Evolutionary conservation across 306 rosid genomes (phyloP), one percentile per base, ranked within the genome.

Genomic region (Ormosia emarginata): DNA sequence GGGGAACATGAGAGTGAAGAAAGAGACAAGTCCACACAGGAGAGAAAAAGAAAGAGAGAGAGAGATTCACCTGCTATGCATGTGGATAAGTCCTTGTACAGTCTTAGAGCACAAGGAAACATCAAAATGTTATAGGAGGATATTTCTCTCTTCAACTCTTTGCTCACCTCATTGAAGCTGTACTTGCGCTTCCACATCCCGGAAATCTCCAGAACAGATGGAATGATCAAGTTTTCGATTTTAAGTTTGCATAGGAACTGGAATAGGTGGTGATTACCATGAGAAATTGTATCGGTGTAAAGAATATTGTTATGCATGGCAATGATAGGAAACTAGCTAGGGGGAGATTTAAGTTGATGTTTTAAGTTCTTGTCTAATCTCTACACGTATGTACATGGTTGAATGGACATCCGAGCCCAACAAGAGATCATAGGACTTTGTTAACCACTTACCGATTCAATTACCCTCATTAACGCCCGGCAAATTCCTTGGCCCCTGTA

Each of bases 401-500:
- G 72, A 63, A 62, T 44, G 47, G 46, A 34, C 39, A 64, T 34
- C 14, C 13, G 24, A 8, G 44, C 7, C 44, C 44, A 40, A 36
- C 33, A 52, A 29, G 14, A 70, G 30, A 55, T 52, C 37, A 29
- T 33, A 40, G 30, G 61, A 55, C 49, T 8, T 30, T 69, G 53
- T 36, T 24, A 71, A 50, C 68, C 50, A 82, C 89, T 82, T 80
- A 82, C 89, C 3, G 79, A 80, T 80, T 84, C 89, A 77, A 89
- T 77, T 3, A 18, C 53, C 4, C 2, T 40, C 66, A 80, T 56
- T 67, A 89, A 56, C 47, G 14, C 70, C 17, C 24, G 9, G 57
- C 87, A 73, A 71, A 74, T 67, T 36, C 89, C 85, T 75, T 59
- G 39, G 4, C 69, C 41, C 74, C 83, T 81, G 63, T 44, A 78